Base-by-base conservation (phyloP, 768 basidiomycete genomes). In the Xanthoconium purpureum region DNA sequence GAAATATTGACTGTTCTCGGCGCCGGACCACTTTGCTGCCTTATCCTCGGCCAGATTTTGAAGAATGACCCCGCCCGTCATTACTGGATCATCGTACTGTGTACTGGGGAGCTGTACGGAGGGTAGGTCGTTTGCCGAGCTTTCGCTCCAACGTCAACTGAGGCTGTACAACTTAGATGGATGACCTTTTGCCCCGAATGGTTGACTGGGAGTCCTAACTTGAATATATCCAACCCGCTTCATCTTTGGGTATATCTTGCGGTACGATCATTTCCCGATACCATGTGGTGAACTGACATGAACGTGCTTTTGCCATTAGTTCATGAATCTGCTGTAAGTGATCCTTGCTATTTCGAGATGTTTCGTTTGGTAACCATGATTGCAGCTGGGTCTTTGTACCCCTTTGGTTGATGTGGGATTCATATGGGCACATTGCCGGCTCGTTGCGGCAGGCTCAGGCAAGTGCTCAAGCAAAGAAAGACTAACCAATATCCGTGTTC, bases 151-250 rank as follows among this genome's bases (percentile, higher is more conserved):
- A 40, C 12, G 36, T 24, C 5, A 37, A 18, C 46, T 47, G 40
- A 52, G 17, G 37, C 47, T 42, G 30, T 15, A 49, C 24, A 13
- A 15, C 37, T 1, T 57, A 86, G 85, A 32, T 91, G 85, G 85
- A 91, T 93, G 91, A 93, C 90, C 3, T 93, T 93, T 73, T 86
- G 84, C 65, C 91, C 91, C 1, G 91, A 92, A 72, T 92, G 89
- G 89, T 73, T 93, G 47, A 84, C 80, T 1, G 89, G 88, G 18
- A 88, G 82, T 64, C 83, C 84, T 1, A 88, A 79, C 67, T 72
- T 93, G 51, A 78, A 88, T 63, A 89, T 82, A 0, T 87, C 85
- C 9, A 89, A 90, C 62, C 73, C 76, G 29, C 71, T 91, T 37
- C 80, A 84, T 65, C 77, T 91, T 50, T 93, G 89, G 89, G 84